Evolutionary conservation across 139 green algal genomes (phyloP), one percentile per base, ranked within the genome.

Genomic region (Chlamydomonas sphaeroides): DNA sequence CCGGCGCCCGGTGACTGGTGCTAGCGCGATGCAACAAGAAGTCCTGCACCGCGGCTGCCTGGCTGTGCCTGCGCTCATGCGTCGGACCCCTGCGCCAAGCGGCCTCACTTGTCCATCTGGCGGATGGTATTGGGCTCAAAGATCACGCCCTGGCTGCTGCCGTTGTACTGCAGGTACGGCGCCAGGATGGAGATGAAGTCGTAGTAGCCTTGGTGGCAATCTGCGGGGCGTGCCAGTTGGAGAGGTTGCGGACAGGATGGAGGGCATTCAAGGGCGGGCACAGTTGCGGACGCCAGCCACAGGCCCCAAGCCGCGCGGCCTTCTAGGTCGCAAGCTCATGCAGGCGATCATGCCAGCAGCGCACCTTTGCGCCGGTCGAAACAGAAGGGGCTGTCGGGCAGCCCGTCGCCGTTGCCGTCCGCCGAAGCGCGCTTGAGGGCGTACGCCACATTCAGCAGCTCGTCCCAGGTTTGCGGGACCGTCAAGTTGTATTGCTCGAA

Each of bases 381-480:
- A 70, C 86, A 90, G 33, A 87, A 78, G 20, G 63, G 51, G 63
- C 28, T 80, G 71, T 86, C 86, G 4, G 53, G 5, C 30, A 39
- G 3, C 35, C 45, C 65, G 84, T 90, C 86, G 2, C 65, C 38
- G 66, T 88, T 83, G 23, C 70, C 36, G 38, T 88, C 81, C 23
- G 73, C 66, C 18, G 57, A 23, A 10, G 53, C 10, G 8, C 32
- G 63, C 1, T 81, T 71, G 26, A 83, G 75, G 28, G 17, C 23
- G 2, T 15, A 41, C 23, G 77, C 86, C 5, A 86, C 38, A 21
- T 17, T 36, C 28, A 88, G 53, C 36, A 88, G 51, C 61, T 88
- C 75, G 5, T 85, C 81, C 86, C 86, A 90, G 0, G 81, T 90
- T 32, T 59, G 80, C 36, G 86, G 85, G 4, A 69, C 79, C 4